phyloP scores from a whole-genome alignment of 306 rosid species.

The cucumber (Cucumis sativus) region Cucumber_9930_V3 NC_026657.2:19097001-19097500 shows the following conservation, averaged over 20 bases:
- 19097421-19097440: not conserved
- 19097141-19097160: too few species aligned
- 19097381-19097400: not conserved
- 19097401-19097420: not conserved
- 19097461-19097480: not conserved
- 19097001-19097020: too few species aligned
- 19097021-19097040: too few species aligned
- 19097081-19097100: too few species aligned
- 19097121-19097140: too few species aligned
- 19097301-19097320: not conserved
- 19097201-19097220: too few species aligned
- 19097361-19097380: not conserved
- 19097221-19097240: too few species aligned
- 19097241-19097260: not conserved
- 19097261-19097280: not conserved
- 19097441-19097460: not conserved
- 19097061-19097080: too few species aligned
- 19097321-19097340: not conserved
- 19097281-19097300: not conserved
- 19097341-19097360: not conserved
- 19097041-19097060: too few species aligned
- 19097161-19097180: too few species aligned
- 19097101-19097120: too few species aligned
- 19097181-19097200: too few species aligned
- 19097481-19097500: not conserved